Conservation (phyloP, 208 protist species). For the Leishmania guyanensis region DNA sequence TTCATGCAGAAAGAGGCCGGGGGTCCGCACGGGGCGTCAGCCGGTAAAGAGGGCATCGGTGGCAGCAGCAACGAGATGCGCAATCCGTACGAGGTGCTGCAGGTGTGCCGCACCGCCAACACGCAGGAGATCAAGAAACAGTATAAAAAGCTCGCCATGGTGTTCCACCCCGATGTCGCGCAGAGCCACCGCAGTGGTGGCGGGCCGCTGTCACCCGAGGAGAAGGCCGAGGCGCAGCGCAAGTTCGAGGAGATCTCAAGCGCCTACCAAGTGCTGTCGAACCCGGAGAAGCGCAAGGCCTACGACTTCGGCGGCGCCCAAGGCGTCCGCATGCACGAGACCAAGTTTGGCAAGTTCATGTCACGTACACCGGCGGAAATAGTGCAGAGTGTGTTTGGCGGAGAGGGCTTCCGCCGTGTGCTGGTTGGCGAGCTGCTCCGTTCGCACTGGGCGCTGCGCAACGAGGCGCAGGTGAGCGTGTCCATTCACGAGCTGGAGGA, state of each 20-base stretch:
- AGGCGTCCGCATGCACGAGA: slow-evolving; percentile 68
- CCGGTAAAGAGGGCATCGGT: neutral
- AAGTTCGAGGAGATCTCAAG: slow-evolving; percentile 77
- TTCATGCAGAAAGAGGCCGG: slow-evolving; percentile 9
- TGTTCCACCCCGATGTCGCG: slow-evolving; percentile 86
- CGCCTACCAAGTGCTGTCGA: slow-evolving; percentile 88
- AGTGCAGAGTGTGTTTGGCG: slow-evolving; percentile 86
- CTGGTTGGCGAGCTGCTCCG: slow-evolving; percentile 74
- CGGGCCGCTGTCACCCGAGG: slow-evolving; percentile 23
- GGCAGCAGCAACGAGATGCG: slow-evolving; percentile 18
- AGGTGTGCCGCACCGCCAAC: slow-evolving; percentile 64
- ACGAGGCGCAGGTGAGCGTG: slow-evolving; percentile 83
- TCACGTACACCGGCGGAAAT: slow-evolving; percentile 82
- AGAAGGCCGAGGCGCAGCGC: slow-evolving; percentile 47
- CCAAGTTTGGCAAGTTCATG: slow-evolving; percentile 70
- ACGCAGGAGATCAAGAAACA: slow-evolving; percentile 71
- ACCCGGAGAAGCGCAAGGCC: slow-evolving; percentile 79
- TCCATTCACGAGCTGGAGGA: slow-evolving; percentile 85
- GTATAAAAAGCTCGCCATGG: slow-evolving; percentile 89
- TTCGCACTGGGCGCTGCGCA: slow-evolving; percentile 80
- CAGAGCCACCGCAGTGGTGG: slow-evolving; percentile 27
- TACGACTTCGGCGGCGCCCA: slow-evolving; percentile 73
- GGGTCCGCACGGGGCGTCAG: neutral
- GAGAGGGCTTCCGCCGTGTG: slow-evolving; percentile 61
- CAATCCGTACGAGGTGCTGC: slow-evolving; percentile 80